Evolutionary conservation across 768 basidiomycete species (phyloP), one percentile per base, ranked within the genome.

Genomic region (Rhizopogon roseolus): DNA sequence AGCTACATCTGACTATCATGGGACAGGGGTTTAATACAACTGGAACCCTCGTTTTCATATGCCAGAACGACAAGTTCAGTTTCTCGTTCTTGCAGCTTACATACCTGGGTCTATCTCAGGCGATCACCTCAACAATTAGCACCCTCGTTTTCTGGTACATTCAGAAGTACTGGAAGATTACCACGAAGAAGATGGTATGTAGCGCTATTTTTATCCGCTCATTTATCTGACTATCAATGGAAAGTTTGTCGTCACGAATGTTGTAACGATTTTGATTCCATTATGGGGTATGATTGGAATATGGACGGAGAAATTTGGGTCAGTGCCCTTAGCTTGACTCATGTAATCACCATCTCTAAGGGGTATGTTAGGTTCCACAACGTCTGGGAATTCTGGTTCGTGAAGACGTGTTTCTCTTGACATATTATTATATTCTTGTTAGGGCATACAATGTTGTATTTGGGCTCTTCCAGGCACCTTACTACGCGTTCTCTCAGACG

Each of bases 241-340:
- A 39, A 39, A 91, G 87, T 91, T 92, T 61, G 71, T 84, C 13
- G 79, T 88, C 0, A 91, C 88, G 3, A 91, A 89, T 57, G 78
- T 89, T 0, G 81, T 86, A 5, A 87, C 88, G 3, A 79, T 91
- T 25, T 40, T 91, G 41, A 90, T 93, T 49, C 89, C 90, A 1
- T 73, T 91, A 6, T 93, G 90, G 90, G 88, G 89, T 13, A 87
- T 89, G 87, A 75, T 91, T 41, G 90, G 91, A 1, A 82, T 93
- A 45, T 90, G 90, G 89, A 90, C 90, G 0, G 57, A 71, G 8
- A 86, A 77, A 55, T 60, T 93, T 46, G 90, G 90, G 85, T 88
- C 59, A 19, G 19, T 40, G 14, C 7, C 14, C 19, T n/a, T 39
- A 36, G 27, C 44, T 36, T 14, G 5, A 22, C 14, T 25, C 2